Conservation (phyloP, 129 eudicot genomes). For the Flaveria linearis region DNA sequence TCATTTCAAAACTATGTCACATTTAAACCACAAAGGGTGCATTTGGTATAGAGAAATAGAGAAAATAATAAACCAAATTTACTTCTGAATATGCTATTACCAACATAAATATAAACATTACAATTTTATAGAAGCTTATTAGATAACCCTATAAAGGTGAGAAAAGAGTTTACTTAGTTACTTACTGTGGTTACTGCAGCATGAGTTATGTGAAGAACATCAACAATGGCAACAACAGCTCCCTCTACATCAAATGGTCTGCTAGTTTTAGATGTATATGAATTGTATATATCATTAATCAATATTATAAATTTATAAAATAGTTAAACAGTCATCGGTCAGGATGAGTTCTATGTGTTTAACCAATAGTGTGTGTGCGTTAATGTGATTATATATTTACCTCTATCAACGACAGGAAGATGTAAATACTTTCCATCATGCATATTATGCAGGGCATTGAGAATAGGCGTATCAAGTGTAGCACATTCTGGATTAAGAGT, state of each 20-base stretch:
- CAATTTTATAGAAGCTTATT: background rate
- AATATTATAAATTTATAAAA: background rate
- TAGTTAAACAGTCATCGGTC: background rate
- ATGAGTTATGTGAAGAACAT: constrained; percentile 92
- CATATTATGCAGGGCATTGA: constrained; percentile 97
- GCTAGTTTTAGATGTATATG: constrained; percentile 22
- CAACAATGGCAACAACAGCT: constrained; percentile 76
- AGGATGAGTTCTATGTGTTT: background rate
- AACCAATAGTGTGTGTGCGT: background rate
- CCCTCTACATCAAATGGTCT: constrained; percentile 66
- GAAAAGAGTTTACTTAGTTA: constrained; percentile 43
- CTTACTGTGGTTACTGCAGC: constrained; percentile 96
- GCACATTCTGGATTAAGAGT: constrained; percentile 98
- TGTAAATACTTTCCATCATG: constrained; percentile 94
- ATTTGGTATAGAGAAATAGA: background rate
- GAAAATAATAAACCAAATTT: background rate
- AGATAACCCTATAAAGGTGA: constrained; percentile 3
- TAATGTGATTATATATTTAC: constrained; percentile 25
- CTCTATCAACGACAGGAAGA: constrained; percentile 92
- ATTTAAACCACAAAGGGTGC: background rate
- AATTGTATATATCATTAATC: background rate
- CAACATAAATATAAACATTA: background rate
- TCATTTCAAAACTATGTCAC: constrained; percentile 12
- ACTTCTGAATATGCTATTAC: background rate
- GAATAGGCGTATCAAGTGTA: constrained; percentile 87